Conservation (phyloP, 148 eudicot genomes). For the Suaeda aralocaspica region DNA sequence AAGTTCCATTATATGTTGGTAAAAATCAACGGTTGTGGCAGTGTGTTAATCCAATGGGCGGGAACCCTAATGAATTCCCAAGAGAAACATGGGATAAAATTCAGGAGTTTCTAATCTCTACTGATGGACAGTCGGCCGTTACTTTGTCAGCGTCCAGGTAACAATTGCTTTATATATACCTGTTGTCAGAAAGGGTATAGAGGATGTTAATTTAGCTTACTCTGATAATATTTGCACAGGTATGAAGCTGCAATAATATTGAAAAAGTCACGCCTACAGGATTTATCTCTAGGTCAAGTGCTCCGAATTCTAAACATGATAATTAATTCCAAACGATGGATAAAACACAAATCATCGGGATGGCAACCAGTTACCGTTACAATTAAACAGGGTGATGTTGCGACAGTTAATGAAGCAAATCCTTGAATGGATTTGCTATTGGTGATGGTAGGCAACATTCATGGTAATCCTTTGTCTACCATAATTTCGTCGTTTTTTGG, state of each 20-base stretch:
- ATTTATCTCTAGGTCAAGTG: conserved; percentile 58
- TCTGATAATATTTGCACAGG: conserved; percentile 32
- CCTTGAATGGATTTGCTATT: conserved; percentile 20
- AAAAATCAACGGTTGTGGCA: conserved; percentile 74
- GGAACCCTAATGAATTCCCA: conserved; percentile 44
- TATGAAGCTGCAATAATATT: conserved; percentile 79
- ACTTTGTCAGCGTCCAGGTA: conserved; percentile 63
- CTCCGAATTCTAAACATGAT: conserved; percentile 67
- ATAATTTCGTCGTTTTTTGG: conserved; percentile 8
- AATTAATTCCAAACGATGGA: conserved; percentile 57
- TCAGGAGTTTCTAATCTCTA: conserved; percentile 56
- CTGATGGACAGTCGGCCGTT: conserved; percentile 60
- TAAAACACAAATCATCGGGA: conserved; percentile 59
- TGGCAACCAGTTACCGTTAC: conserved; percentile 75
- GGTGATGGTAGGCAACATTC: conserved; percentile 15
- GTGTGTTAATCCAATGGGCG: conserved; percentile 67
- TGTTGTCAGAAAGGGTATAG: neutral
- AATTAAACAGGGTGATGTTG: conserved; percentile 40
- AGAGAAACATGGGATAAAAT: conserved; percentile 65
- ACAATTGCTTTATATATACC: neutral
- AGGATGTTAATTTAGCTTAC: neutral
- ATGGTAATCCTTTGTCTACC: conserved; percentile 15
- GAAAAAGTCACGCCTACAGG: conserved; percentile 61
- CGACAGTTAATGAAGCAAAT: conserved; percentile 37
- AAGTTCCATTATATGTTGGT: conserved; percentile 49